Evolutionary conservation across 352 stramenopile genomes (phyloP).

Genomic region (Elongisporangium anandrum): DNA sequence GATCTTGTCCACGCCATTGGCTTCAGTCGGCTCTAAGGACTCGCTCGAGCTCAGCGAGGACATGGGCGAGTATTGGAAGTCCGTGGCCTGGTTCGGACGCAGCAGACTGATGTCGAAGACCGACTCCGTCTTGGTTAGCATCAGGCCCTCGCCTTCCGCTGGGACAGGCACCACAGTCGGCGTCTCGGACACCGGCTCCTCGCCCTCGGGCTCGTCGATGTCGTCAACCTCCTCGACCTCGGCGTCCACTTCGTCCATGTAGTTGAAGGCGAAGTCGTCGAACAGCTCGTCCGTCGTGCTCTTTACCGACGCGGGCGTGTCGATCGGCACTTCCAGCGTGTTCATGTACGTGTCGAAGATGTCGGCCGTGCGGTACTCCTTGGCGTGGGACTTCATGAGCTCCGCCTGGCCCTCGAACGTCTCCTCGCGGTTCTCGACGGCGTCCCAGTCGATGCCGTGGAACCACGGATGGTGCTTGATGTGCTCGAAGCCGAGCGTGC

Average conservation of each 20-base stretch:
- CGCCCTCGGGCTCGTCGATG: constrained; percentile 20
- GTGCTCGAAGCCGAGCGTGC: constrained; percentile 78
- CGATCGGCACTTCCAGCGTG: constrained; percentile 73
- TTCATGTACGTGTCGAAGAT: constrained; percentile 89
- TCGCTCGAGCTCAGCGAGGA: constrained; percentile 52
- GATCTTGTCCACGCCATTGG: neutral
- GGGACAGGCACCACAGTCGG: constrained; percentile 11
- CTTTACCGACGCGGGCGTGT: constrained; percentile 80
- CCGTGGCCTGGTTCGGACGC: constrained; percentile 57
- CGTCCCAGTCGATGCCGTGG: constrained; percentile 79
- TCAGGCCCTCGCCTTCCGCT: constrained; percentile 17
- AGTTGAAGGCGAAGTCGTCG: constrained; percentile 82
- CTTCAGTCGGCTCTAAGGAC: neutral
- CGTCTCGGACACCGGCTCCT: constrained; percentile 31
- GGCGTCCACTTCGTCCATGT: constrained; percentile 56
- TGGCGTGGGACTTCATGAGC: constrained; percentile 79
- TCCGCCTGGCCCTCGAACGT: constrained; percentile 66
- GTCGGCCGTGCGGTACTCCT: constrained; percentile 72
- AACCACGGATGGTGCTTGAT: constrained; percentile 90
- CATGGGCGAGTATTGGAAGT: constrained; percentile 55
- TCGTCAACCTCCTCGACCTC: constrained; percentile 6
- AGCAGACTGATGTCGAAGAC: constrained; percentile 75
- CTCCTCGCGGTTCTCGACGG: constrained; percentile 49
- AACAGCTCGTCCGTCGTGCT: constrained; percentile 69
- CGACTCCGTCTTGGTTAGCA: constrained; percentile 44